Evolutionary conservation across 2,329 filamentous ascomycete species (phyloP).

Genomic region (Sporothrix humicola): DNA sequence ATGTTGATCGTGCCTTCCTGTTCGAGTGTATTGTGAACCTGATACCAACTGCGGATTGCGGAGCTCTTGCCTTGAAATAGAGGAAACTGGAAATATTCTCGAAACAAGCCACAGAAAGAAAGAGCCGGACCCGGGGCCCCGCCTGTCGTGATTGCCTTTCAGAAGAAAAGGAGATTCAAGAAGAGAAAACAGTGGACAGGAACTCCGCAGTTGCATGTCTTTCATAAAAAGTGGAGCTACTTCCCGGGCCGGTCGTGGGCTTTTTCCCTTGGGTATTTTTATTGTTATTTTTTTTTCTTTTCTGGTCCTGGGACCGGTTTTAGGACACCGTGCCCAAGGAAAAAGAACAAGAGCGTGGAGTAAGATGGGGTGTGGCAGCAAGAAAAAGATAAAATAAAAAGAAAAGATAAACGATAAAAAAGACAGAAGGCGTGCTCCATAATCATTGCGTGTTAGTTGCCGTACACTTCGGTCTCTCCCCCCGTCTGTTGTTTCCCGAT

Average conservation of each 20-base stretch:
- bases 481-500: constrained; percentile 11
- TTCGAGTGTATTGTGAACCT: not conserved
- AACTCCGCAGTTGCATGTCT: not conserved
- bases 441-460: constrained; percentile 20
- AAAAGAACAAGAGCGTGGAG: not conserved
- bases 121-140: not conserved
- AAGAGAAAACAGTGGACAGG: not conserved
- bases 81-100: not conserved
- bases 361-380: too few species aligned
- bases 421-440: constrained; percentile 1
- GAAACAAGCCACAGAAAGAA: not conserved
- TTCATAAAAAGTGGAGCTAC: not conserved
- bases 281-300: not conserved
- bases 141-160: constrained; percentile 1
- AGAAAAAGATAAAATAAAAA: not conserved
- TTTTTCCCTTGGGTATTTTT: not conserved
- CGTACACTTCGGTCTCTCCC: not conserved
- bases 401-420: not conserved
- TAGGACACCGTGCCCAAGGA: constrained; percentile 1
- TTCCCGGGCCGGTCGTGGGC: constrained; percentile 14
- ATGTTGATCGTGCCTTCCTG: not conserved
- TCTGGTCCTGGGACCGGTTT: constrained; percentile 27
- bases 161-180: not conserved
- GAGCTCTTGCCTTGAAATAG: not conserved
- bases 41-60: not conserved